Conservation (phyloP, 495 filamentous ascomycete species). For the Polyplosphaeria fusca region DNA sequence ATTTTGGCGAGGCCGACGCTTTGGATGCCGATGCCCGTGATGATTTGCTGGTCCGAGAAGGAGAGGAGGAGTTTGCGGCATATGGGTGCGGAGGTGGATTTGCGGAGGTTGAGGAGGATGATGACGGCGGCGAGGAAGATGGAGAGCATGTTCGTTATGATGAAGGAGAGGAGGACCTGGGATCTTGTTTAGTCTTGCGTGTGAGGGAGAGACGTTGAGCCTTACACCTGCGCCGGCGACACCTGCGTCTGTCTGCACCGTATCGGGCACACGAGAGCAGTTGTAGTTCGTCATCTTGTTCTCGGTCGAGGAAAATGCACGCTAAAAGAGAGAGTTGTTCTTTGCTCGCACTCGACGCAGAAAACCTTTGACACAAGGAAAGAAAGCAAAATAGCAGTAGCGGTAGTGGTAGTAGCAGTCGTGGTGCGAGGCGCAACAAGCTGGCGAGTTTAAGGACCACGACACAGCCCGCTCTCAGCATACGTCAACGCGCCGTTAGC, state of each 20-base stretch:
- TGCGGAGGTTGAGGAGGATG: slow-evolving; percentile 46
- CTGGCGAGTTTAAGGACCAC: too few relatives aligned
- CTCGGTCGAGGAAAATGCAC: too few relatives aligned
- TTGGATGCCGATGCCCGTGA: slow-evolving; percentile 59
- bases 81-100: slow-evolving; percentile 42
- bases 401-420: too few relatives aligned
- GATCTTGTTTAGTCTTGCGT: not conserved
- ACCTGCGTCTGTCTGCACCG: slow-evolving; percentile 51
- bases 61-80: slow-evolving; percentile 55
- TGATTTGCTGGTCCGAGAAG: slow-evolving; percentile 60
- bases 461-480: too few relatives aligned
- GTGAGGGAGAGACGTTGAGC: slow-evolving; percentile 6
- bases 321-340: too few relatives aligned
- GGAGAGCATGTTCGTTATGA: slow-evolving; percentile 53
- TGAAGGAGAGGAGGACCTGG: slow-evolving; percentile 58
- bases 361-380: too few relatives aligned
- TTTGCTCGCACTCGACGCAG: too few relatives aligned
- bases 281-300: slow-evolving; percentile 36
- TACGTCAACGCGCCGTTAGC: too few relatives aligned
- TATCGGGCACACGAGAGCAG: slow-evolving; percentile 48
- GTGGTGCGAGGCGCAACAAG: too few relatives aligned
- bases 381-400: too few relatives aligned
- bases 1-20: slow-evolving; percentile 52
- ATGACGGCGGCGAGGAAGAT: slow-evolving; percentile 50
- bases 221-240: slow-evolving; percentile 58